These are phyloP conservation scores for Coemansia sp. DNA, from an alignment of 192 early-diverging fungal genomes.

Conservation along the genomic window DNA sequence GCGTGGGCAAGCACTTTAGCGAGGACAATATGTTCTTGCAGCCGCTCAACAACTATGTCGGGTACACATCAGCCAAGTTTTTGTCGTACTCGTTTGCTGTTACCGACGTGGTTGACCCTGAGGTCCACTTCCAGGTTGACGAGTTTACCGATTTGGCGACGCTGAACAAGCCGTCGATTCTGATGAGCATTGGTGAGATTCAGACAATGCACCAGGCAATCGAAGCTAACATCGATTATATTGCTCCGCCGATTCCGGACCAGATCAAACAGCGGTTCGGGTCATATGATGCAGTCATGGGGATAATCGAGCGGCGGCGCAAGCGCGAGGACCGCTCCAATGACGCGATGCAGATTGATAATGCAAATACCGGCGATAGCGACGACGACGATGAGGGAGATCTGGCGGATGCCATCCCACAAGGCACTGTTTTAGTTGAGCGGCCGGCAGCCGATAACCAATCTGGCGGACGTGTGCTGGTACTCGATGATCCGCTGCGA, in stretches of 20 bases:
- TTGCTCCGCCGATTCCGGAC: slow-evolving; percentile 60
- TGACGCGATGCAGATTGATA: slow-evolving; percentile 15
- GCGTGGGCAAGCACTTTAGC: slow-evolving; percentile 80
- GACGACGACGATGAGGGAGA: slow-evolving; percentile 49
- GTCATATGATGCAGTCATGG: slow-evolving; percentile 51
- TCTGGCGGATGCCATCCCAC: slow-evolving; percentile 50
- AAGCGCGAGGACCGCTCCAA: slow-evolving; percentile 31
- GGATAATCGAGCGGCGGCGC: slow-evolving; percentile 52
- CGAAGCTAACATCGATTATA: slow-evolving; percentile 73
- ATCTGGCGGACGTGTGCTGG: slow-evolving; percentile 37
- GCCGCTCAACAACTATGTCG: slow-evolving; percentile 81
- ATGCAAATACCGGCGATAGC: slow-evolving; percentile 2
- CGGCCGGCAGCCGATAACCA: slow-evolving; percentile 21
- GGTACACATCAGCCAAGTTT: slow-evolving; percentile 75
- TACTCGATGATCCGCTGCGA: slow-evolving; percentile 62
- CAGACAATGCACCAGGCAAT: slow-evolving; percentile 85
- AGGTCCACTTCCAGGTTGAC: slow-evolving; percentile 89
- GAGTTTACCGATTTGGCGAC: slow-evolving; percentile 78
- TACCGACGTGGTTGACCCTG: slow-evolving; percentile 80
- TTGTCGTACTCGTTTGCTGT: slow-evolving; percentile 84
- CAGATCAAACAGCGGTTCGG: slow-evolving; percentile 56
- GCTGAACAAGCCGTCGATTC: slow-evolving; percentile 82
- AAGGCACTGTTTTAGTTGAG: slow-evolving; percentile 55
- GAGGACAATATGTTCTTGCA: slow-evolving; percentile 69
- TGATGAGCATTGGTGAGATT: slow-evolving; percentile 90